Evolutionary conservation across 2,329 filamentous ascomycete genomes (phyloP).

Genomic region (Scopulariopsis brevicaulis): DNA sequence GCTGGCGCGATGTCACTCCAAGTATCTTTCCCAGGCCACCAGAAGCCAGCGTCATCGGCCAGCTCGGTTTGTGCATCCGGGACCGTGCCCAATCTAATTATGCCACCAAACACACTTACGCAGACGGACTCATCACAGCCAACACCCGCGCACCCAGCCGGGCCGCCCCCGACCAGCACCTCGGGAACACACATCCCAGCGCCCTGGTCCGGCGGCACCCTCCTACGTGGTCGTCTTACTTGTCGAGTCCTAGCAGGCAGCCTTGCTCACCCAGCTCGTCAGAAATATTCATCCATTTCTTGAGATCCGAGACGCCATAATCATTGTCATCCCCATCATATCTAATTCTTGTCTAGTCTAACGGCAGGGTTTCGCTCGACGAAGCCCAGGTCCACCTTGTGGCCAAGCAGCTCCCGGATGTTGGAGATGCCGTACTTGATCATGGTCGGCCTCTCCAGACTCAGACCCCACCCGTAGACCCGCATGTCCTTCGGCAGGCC

Average conservation of each 20-base stretch:
- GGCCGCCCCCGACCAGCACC: too few species aligned
- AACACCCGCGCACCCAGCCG: too few species aligned
- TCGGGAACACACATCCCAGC: too few species aligned
- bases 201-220: too few species aligned
- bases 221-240: background rate
- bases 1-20: background rate
- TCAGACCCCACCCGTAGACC: constrained; percentile 90
- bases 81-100: too few species aligned
- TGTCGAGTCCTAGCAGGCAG: too few species aligned
- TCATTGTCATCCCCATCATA: background rate
- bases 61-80: background rate
- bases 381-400: constrained; percentile 91
- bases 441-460: constrained; percentile 92
- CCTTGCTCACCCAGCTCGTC: too few species aligned
- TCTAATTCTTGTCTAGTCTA: constrained; percentile 71
- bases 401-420: constrained; percentile 83
- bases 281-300: background rate
- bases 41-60: background rate
- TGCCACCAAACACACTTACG: too few species aligned
- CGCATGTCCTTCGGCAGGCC: constrained; percentile 83
- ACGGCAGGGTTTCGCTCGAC: constrained; percentile 88
- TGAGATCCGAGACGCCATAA: background rate
- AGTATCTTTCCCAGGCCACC: background rate
- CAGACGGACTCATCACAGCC: too few species aligned
- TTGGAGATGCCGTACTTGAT: constrained; percentile 88